Evolutionary conservation across 1,284 basidiomycete species (phyloP).

Genomic region (Schizophyllum amplum): DNA sequence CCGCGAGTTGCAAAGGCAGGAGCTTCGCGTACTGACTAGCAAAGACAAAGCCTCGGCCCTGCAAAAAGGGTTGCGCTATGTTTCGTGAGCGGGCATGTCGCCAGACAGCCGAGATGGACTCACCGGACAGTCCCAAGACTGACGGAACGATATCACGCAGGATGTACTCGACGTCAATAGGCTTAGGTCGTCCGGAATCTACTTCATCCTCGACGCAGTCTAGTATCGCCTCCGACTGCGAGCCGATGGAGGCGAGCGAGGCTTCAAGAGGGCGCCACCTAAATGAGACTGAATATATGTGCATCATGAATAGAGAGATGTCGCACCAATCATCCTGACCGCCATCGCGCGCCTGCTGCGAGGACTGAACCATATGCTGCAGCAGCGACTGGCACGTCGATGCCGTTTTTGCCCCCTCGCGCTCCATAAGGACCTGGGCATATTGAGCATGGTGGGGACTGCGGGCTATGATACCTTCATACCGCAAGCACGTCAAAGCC

Average conservation of each 20-base stretch:
- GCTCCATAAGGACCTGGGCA: conserved; percentile 66
- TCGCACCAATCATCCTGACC: conserved; percentile 50
- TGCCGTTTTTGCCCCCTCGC: conserved; percentile 49
- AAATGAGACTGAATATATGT: conserved; percentile 6
- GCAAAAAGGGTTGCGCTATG: conserved; percentile 80
- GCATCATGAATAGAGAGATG: conserved; percentile 2
- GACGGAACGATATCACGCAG: conserved; percentile 77
- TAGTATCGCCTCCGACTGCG: conserved; percentile 69
- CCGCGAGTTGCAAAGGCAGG: conserved; percentile 63
- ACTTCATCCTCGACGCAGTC: conserved; percentile 73
- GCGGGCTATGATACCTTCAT: conserved; percentile 18
- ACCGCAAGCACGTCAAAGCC: conserved; percentile 82
- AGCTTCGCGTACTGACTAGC: conserved; percentile 82
- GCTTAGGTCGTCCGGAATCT: conserved; percentile 50
- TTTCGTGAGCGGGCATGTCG: background rate
- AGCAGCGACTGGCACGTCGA: conserved; percentile 50
- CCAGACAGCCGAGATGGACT: background rate
- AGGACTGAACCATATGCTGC: conserved; percentile 46
- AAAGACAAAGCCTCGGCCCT: conserved; percentile 92
- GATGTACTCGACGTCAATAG: conserved; percentile 72
- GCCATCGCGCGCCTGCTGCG: conserved; percentile 43
- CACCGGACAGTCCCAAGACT: conserved; percentile 59
- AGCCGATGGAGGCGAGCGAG: conserved; percentile 77
- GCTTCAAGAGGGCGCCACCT: conserved; percentile 92
- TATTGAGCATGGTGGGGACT: conserved; percentile 3